Evolutionary conservation across 2,329 filamentous ascomycete genomes (phyloP).

Genomic region (Pseudocercospora musae): DNA sequence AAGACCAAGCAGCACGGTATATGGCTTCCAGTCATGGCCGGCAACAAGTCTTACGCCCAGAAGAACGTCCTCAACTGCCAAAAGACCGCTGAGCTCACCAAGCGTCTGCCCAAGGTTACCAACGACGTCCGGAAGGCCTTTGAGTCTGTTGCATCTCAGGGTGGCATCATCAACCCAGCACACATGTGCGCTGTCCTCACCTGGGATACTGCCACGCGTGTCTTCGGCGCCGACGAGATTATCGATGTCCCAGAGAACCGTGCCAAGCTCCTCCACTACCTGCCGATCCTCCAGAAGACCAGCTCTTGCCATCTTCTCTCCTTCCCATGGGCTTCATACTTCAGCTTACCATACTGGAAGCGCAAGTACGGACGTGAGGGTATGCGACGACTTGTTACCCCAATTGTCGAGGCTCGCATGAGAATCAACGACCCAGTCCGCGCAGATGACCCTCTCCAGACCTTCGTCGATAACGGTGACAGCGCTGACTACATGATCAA

Average conservation of each 20-base stretch:
- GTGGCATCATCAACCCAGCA: slow-evolving; percentile 5
- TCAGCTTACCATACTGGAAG: slow-evolving; percentile 7
- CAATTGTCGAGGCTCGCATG: slow-evolving; percentile 1
- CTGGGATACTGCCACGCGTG: neutral
- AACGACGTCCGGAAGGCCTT: slow-evolving; percentile 1
- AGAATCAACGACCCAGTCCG: slow-evolving; percentile 18
- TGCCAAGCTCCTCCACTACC: neutral
- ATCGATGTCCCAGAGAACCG: slow-evolving; percentile 3
- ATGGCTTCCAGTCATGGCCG: neutral
- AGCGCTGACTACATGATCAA: slow-evolving; percentile 31
- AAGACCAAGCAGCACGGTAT: slow-evolving; percentile 4
- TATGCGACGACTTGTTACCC: neutral
- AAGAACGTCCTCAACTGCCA: slow-evolving; percentile 3
- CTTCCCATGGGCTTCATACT: slow-evolving; percentile 2
- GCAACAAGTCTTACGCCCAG: neutral
- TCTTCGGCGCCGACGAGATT: slow-evolving; percentile 5
- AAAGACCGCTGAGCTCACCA: neutral
- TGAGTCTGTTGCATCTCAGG: neutral
- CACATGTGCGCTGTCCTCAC: slow-evolving; percentile 7
- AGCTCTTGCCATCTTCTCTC: slow-evolving; percentile 8
- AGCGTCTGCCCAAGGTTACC: neutral
- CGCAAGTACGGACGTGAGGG: slow-evolving; percentile 9
- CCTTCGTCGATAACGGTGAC: slow-evolving; percentile 51
- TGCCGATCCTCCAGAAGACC: slow-evolving; percentile 10
- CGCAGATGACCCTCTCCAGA: slow-evolving; percentile 52